Percentiles rank a stretch among this genome's conserved stretches.
Conservation (phyloP, 148 eudicot genomes). For the Vaccinium corymbosum region DNA sequence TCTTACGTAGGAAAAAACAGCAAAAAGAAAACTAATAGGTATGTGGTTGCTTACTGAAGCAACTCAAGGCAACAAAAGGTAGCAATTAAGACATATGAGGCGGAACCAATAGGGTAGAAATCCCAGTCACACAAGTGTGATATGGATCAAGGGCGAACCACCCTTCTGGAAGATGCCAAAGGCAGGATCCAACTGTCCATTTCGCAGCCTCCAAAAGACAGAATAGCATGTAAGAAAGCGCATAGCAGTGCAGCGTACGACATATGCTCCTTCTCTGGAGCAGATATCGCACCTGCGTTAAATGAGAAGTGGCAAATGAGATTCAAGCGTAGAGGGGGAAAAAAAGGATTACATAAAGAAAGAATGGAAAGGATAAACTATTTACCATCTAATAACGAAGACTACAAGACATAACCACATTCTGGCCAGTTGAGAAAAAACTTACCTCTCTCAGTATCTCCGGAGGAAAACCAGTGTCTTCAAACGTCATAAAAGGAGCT, state of each 20-base stretch:
- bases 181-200: slow-evolving; percentile 89
- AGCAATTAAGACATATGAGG: slow-evolving; percentile 72
- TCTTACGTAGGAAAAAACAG: slow-evolving; percentile 22
- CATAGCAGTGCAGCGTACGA: slow-evolving; percentile 99
- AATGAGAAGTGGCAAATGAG: slow-evolving; percentile 50
- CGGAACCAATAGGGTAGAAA: slow-evolving; percentile 81
- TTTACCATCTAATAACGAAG: neutral
- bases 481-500: slow-evolving; percentile 94
- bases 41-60: slow-evolving; percentile 99
- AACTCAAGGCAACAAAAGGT: slow-evolving; percentile 93
- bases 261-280: slow-evolving; percentile 99
- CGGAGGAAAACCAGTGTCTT: slow-evolving; percentile 82
- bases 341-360: slow-evolving; percentile 20
- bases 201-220: slow-evolving; percentile 89
- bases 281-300: slow-evolving; percentile 99
- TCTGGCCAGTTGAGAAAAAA: slow-evolving; percentile 13
- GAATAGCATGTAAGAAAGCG: slow-evolving; percentile 63
- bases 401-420: neutral
- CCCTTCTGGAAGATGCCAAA: slow-evolving; percentile 42
- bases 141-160: slow-evolving; percentile 56
- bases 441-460: slow-evolving; percentile 93
- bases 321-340: slow-evolving; percentile 24
- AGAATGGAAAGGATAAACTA: neutral
- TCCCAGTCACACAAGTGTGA: slow-evolving; percentile 87
- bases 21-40: slow-evolving; percentile 33